Evolutionary conservation across 2,329 filamentous ascomycete species (phyloP).

Genomic region (Allantophomopsis cytisporea): DNA sequence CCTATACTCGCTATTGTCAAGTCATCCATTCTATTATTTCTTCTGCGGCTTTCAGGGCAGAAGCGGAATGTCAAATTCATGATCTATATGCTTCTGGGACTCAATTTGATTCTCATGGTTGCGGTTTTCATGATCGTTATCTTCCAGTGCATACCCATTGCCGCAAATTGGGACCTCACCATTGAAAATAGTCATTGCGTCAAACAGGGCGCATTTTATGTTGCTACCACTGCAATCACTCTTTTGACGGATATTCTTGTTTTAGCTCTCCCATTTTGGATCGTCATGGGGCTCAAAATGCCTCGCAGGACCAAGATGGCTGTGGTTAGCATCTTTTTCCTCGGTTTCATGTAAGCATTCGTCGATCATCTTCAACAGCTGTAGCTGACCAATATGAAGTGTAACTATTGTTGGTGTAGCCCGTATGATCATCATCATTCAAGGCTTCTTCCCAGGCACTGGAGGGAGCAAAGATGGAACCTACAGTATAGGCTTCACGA

Average conservation of each 20-base stretch:
- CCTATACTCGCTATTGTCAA: not conserved
- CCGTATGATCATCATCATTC: slow-evolving; percentile 17
- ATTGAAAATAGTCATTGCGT: slow-evolving; percentile 18
- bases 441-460: slow-evolving; percentile 10
- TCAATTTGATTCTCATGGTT: slow-evolving; percentile 2
- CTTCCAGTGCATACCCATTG: slow-evolving; percentile 24
- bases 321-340: slow-evolving; percentile 23
- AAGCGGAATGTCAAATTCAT: not conserved
- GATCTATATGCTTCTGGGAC: not conserved
- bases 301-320: slow-evolving; percentile 22
- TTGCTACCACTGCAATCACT: slow-evolving; percentile 22
- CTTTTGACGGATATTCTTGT: slow-evolving; percentile 27
- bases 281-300: slow-evolving; percentile 27
- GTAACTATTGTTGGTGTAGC: slow-evolving; percentile 19
- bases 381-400: slow-evolving; percentile 7
- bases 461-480: not conserved
- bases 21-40: not conserved
- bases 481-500: slow-evolving; percentile 16
- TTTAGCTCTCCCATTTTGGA: slow-evolving; percentile 23
- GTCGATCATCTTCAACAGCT: not conserved
- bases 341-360: slow-evolving; percentile 22
- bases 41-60: not conserved
- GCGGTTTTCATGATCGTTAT: slow-evolving; percentile 22
- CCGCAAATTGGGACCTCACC: slow-evolving; percentile 17
- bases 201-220: slow-evolving; percentile 16